These are phyloP conservation scores for Lycium barbarum DNA, from an alignment of 257 asterid species.

Conservation along the genomic window DNA sequence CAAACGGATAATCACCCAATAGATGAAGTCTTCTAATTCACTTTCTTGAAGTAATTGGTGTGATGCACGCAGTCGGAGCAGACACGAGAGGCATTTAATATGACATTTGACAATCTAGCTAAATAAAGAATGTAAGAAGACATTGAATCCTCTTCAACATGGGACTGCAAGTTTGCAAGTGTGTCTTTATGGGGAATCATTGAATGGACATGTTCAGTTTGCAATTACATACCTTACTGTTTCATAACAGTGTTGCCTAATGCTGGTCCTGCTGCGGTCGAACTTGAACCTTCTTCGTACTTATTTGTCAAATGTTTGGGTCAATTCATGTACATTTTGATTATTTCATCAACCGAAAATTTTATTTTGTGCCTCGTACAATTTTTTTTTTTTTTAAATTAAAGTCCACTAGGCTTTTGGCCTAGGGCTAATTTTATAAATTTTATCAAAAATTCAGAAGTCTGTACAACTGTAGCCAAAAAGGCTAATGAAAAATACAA, in stretches of 20 bases:
- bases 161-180: neutral
- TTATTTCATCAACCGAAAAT: neutral
- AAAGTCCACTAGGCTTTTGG: too few species aligned
- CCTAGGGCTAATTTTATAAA: too few species aligned
- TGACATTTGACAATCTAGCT: neutral
- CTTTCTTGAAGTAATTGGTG: neutral
- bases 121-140: neutral
- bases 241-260: neutral
- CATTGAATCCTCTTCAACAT: neutral
- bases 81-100: neutral
- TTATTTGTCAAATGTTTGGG: neutral
- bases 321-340: neutral
- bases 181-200: slow-evolving; percentile 1
- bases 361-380: too few species aligned
- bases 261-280: neutral
- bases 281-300: neutral
- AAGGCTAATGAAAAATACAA: too few species aligned
- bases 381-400: too few species aligned
- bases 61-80: neutral
- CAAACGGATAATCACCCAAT: neutral
- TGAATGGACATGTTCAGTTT: slow-evolving; percentile 1
- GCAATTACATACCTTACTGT: slow-evolving; percentile 23
- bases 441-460: too few species aligned
- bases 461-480: too few species aligned
- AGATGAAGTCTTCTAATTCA: neutral